Base-by-base conservation (phyloP, 1,139 yeast genomes). In the Casaregolazyma suthepensis region DNA sequence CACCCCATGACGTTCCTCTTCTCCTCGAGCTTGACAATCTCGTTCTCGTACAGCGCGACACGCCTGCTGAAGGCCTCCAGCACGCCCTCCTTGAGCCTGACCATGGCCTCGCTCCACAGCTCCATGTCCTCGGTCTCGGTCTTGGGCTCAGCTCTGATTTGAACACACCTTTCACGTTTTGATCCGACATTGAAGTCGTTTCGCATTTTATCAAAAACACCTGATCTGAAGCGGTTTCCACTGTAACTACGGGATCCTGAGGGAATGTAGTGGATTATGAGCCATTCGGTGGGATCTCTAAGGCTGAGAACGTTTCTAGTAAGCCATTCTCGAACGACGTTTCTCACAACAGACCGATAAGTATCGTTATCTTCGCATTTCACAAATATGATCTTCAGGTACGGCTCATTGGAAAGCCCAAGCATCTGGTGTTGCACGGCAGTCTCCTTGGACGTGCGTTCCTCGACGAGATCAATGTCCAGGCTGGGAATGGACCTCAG, bases 271-370 rank as follows among this genome's bases (percentile, higher is more conserved):
- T 81, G 75, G 0, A 88, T 70, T 17, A 89, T 76, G 59, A 81
- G 73, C 87, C 93, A 86, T 55, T 85, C 87, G 9, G 82, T 71
- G 1, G 78, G 76, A 40, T 79, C 78, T 56, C 73, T 71, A 45
- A 63, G 68, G 45, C 63, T 69, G 53, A 66, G 72, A 48, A 85
- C 79, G 45, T 59, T 62, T 50, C 77, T 70, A 17, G 76, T 71
- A 38, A 87, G 73, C 99, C 99, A 93, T 63, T 87, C 95, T 52
- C 78, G 76, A 31, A 91, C 80, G 62, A 89, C 74, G 1, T 95
- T 95, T 48, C 99, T 77, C 0, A 85, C 90, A 61, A 85, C 87
- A 0, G 85, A 71, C 59, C 95, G 76, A 67, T 93, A 93, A 1
- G 80, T 80, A 17, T 91, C 98, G 43, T 83, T 69, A 45, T 79